Base-by-base conservation (phyloP, 805 yeast genomes). In the Sugiyamaella qingdaonensis region DNA sequence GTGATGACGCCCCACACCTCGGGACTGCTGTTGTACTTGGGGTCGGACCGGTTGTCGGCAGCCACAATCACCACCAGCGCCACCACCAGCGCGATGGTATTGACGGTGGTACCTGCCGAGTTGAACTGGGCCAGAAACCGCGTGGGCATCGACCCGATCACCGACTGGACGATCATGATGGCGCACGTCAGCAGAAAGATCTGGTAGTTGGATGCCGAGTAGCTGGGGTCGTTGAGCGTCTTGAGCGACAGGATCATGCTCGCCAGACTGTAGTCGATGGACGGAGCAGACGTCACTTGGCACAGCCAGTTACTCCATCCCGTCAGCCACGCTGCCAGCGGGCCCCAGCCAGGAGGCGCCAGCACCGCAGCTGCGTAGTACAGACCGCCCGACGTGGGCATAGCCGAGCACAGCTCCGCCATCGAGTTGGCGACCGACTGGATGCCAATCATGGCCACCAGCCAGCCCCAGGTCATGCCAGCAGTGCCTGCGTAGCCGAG, bases 321-420 rank as follows among this genome's bases (percentile, higher is more conserved):
- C 8, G 81, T 79, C 47, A 77, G 62, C 86, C 86, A 82, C 4
- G 87, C 78, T 48, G 79, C 69, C 21, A 79, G 65, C 0, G 85
- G 79, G 14, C 77, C 77, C 65, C 69, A 72, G 58, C 71, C 72
- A 19, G 77, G 78, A 11, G 87, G 86, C 2, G 86, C 78, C 57
- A 82, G 68, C 60, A 81, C 68, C 4, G 82, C 78, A 0, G 82
- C 83, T 14, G 88, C 86, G 60, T 84, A 84, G 47, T 85, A 86
- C 8, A 85, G 75, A 45, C 88, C 88, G 27, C 86, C 80, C 10
- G 84, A 74, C 7, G 86, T 82, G 37, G 89, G 89, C 69, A 79
- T 80, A 4, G 86, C 81, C 24, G 81, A 74, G 10, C 85, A 78
- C 32, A 84, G 72, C 63, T 84, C 88, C 0, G 86, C 86, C 59